Conservation (phyloP, 1,139 yeast genomes). For the Cylindricascospora bacillispora region DNA sequence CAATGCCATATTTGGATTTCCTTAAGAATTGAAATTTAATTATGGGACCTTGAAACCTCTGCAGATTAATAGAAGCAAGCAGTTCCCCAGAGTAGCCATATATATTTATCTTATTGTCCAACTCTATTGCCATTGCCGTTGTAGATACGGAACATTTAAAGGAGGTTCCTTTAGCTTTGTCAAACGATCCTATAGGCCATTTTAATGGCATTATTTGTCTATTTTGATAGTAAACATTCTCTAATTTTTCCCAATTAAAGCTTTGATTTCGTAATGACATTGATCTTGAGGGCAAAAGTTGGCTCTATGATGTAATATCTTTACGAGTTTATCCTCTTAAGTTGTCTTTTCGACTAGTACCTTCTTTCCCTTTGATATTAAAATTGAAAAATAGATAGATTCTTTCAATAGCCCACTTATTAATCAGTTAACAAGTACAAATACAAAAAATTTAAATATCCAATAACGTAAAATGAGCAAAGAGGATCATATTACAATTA, state of each 20-base stretch:
- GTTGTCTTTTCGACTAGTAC: too few relatives aligned
- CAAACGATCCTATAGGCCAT: too few relatives aligned
- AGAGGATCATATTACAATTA: constrained; percentile 58
- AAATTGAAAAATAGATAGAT: too few relatives aligned
- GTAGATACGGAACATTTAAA: constrained; percentile 4
- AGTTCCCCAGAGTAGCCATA: constrained; percentile 8
- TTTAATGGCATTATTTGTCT: constrained; percentile 20
- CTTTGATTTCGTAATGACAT: too few relatives aligned
- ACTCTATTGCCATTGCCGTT: neutral
- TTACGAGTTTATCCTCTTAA: too few relatives aligned
- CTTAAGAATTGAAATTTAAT: constrained; percentile 40
- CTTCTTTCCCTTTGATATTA: too few relatives aligned
- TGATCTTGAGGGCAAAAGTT: too few relatives aligned
- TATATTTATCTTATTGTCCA: neutral
- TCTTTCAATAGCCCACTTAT: too few relatives aligned
- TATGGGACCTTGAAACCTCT: constrained; percentile 38
- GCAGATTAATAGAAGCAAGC: constrained; percentile 7
- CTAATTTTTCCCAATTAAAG: constrained; percentile 49
- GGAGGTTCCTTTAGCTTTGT: neutral
- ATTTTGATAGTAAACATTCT: constrained; percentile 46
- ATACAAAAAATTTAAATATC: too few relatives aligned
- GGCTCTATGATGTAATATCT: too few relatives aligned
- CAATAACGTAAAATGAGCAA: too few relatives aligned
- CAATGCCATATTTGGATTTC: constrained; percentile 31
- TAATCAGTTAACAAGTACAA: too few relatives aligned